Conservation (phyloP, 306 rosid genomes). For the Rosa rugosa region DNA sequence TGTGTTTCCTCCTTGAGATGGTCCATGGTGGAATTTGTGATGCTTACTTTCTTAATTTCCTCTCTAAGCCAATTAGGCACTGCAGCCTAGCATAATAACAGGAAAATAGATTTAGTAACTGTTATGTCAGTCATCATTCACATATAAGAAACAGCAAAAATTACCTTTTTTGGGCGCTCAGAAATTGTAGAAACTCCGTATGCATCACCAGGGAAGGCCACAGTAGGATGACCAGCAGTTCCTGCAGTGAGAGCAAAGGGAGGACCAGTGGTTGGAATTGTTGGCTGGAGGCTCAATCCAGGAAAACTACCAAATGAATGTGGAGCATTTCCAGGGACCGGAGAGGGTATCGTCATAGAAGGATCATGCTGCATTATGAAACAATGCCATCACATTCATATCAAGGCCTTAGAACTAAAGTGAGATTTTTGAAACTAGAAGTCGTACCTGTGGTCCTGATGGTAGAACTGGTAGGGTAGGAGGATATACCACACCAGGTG, state of each 20-base stretch:
- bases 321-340: slow-evolving; percentile 58
- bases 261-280: slow-evolving; percentile 58
- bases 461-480: slow-evolving; percentile 55
- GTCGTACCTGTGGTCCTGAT: slow-evolving; percentile 79
- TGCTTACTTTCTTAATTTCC: slow-evolving; percentile 87
- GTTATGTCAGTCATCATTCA: slow-evolving; percentile 21
- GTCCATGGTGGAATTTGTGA: slow-evolving; percentile 65
- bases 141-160: slow-evolving; percentile 20
- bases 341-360: slow-evolving; percentile 52
- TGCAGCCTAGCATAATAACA: slow-evolving; percentile 60
- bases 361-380: slow-evolving; percentile 70
- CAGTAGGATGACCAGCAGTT: slow-evolving; percentile 53
- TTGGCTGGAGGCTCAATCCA: slow-evolving; percentile 60
- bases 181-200: slow-evolving; percentile 71
- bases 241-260: slow-evolving; percentile 63
- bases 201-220: slow-evolving; percentile 70
- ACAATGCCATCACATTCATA: slow-evolving; percentile 37
- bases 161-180: slow-evolving; percentile 96
- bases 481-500: slow-evolving; percentile 66
- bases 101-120: slow-evolving; percentile 20
- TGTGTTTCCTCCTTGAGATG: slow-evolving; percentile 63
- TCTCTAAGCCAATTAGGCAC: slow-evolving; percentile 98
- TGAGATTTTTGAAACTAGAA: slow-evolving; percentile 23
- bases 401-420: slow-evolving; percentile 26
- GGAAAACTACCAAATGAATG: slow-evolving; percentile 83